Base-by-base conservation (phyloP, 768 basidiomycete genomes). In the Trametes coccinea region DNA sequence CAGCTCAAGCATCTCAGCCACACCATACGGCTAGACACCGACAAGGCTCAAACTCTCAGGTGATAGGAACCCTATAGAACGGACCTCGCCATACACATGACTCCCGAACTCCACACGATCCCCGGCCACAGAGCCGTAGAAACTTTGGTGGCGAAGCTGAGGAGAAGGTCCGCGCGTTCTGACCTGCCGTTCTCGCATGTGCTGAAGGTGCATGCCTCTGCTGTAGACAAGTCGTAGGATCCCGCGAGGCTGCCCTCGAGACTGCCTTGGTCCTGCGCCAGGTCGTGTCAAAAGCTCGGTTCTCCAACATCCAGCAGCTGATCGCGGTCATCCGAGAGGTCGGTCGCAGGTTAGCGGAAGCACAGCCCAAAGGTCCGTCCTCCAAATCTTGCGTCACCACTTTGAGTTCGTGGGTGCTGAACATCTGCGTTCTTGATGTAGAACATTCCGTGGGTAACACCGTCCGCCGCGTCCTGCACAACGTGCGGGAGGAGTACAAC, bases 381-480 rank as follows among this genome's bases (percentile, higher is more conserved):
- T 50, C 33, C 27, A 50, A 45, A 27, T 39, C 49, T 39, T 11
- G 5, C 34, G 45, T 10, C 16, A 10, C 27, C 16, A 14, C 34
- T 30, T 37, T 59, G 62, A 45, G 39, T 17, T 45, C 29, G 16
- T 22, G 13, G 14, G 14, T 44, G 61, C 51, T 51, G 27, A 44
- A n/a, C 27, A 1, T 29, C 45, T 29, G 46, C 37, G 17, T 56
- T 45, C 50, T 6, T 45, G 39, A 44, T 55, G 56, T 75, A 98
- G 97, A 99, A 72, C 89, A 95, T 70, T 91, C 94, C 47, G 90
- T 97, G 39, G 94, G 94, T 27, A 98, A 98, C 72, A 95, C 95
- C 22, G 89, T 95, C 43, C 86, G 95, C 41, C 93, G 93, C 70
- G 87, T 98, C 27, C 79, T 98, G 30, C 93, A 95, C 71, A 90